These are phyloP conservation scores for Lepraria neglecta DNA, from an alignment of 495 filamentous ascomycete genomes.

Conservation along the genomic window DNA sequence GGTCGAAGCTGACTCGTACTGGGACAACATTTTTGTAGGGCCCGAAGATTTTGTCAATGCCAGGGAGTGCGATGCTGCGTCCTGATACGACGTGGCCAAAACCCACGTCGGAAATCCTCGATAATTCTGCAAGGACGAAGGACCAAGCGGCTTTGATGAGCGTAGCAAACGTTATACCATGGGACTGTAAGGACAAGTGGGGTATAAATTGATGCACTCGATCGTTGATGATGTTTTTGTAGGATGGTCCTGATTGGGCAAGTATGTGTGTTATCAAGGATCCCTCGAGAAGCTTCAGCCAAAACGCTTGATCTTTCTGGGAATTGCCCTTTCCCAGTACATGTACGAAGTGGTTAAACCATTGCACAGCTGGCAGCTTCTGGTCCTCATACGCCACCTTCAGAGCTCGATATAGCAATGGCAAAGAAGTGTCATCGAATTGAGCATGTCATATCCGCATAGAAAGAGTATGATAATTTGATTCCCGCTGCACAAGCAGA, in stretches of 20 bases:
- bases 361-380: constrained; percentile 38
- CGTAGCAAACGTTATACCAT: constrained; percentile 50
- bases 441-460: constrained; percentile 68
- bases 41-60: constrained; percentile 49
- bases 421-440: constrained; percentile 66
- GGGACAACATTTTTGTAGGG: constrained; percentile 58
- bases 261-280: constrained; percentile 45
- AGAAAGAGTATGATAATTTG: constrained; percentile 44
- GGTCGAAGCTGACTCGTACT: constrained; percentile 47
- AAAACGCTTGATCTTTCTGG: constrained; percentile 51
- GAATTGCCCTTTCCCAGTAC: constrained; percentile 41
- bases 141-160: constrained; percentile 55
- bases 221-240: constrained; percentile 36
- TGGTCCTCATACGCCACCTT: constrained; percentile 48
- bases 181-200: constrained; percentile 34
- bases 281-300: constrained; percentile 39
- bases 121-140: constrained; percentile 46
- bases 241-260: constrained; percentile 34
- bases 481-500: constrained; percentile 47
- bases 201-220: too few species aligned
- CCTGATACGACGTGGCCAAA: constrained; percentile 53
- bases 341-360: constrained; percentile 56
- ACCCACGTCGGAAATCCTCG: constrained; percentile 46
- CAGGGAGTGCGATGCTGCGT: constrained; percentile 48
- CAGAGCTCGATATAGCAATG: constrained; percentile 52